phyloP scores from a whole-genome alignment of 371 early-diverging fungal species.

The Chytridium lagenaria region DNA sequence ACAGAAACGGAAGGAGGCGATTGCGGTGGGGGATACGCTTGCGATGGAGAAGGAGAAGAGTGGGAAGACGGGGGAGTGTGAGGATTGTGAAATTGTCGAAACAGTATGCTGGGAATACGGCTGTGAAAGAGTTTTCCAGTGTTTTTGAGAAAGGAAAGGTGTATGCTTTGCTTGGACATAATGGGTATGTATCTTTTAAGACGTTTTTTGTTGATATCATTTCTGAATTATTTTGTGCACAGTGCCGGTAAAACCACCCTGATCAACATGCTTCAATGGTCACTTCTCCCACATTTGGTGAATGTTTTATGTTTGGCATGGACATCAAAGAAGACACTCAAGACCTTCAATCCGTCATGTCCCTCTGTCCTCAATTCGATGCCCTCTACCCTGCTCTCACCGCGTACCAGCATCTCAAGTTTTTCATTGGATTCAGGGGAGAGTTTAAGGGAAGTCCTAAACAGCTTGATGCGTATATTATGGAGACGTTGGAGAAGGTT shows the following conservation, averaged over 20 bases:
- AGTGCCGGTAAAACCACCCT: slow-evolving; percentile 23
- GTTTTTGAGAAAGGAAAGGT: slow-evolving; percentile 39
- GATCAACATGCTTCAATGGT: slow-evolving; percentile 28
- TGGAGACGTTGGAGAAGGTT: slow-evolving; percentile 25
- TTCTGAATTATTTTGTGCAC: neutral
- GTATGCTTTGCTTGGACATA: slow-evolving; percentile 42
- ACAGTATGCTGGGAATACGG: slow-evolving; percentile 33
- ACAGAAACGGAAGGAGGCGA: neutral
- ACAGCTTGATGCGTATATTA: slow-evolving; percentile 33
- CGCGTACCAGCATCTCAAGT: slow-evolving; percentile 37
- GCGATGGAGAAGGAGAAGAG: slow-evolving; percentile 30
- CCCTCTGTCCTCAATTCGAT: slow-evolving; percentile 39
- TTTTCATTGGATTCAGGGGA: slow-evolving; percentile 37
- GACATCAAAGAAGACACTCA: slow-evolving; percentile 35
- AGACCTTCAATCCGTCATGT: slow-evolving; percentile 28
- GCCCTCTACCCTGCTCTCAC: slow-evolving; percentile 38
- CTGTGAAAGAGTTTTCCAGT: slow-evolving; percentile 42
- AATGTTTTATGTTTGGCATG: slow-evolving; percentile 43
- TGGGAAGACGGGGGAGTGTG: slow-evolving; percentile 22
- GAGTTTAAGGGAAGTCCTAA: slow-evolving; percentile 44
- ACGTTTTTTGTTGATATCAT: slow-evolving; percentile 8
- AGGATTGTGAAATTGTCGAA: slow-evolving; percentile 39
- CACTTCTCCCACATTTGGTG: slow-evolving; percentile 35
- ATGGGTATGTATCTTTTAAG: slow-evolving; percentile 54
- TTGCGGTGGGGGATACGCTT: slow-evolving; percentile 34